Percentiles rank a stretch among this genome's conserved stretches.
These are phyloP conservation scores for Sphaerulina vaccinii DNA, from an alignment of 2,329 filamentous ascomycete genomes.

Conservation along the genomic window DNA sequence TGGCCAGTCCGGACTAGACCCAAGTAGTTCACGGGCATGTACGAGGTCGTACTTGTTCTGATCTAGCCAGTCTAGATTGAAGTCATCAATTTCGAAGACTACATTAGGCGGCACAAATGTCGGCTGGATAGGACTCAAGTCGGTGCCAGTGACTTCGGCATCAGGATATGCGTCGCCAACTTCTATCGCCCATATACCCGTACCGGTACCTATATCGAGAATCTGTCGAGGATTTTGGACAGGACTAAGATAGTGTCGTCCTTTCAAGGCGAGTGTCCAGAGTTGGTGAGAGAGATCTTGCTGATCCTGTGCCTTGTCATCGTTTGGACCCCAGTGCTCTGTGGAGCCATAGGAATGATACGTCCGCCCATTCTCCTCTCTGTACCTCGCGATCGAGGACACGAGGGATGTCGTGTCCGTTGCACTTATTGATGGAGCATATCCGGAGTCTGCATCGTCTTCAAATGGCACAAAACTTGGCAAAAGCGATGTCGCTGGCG, in stretches of 20 bases:
- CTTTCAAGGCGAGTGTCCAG: constrained; percentile 18
- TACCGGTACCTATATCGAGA: constrained; percentile 22
- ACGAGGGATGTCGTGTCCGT: constrained; percentile 22
- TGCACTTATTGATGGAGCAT: constrained; percentile 12
- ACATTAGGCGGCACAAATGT: constrained; percentile 38
- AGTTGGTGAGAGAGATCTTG: constrained; percentile 22
- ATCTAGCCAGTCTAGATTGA: constrained; percentile 39
- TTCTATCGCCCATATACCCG: no score
- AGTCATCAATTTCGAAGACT: constrained; percentile 42
- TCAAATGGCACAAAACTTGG: constrained; percentile 6
- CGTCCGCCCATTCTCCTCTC: constrained; percentile 18
- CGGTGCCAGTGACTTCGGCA: constrained; percentile 44
- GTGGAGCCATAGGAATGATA: constrained; percentile 20
- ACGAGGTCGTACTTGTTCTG: constrained; percentile 40
- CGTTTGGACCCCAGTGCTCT: constrained; percentile 23
- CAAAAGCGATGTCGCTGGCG: constrained; percentile 15
- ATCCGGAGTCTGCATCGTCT: constrained; percentile 17
- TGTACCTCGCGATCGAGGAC: constrained; percentile 18
- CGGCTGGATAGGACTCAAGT: constrained; percentile 40
- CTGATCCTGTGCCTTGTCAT: constrained; percentile 21
- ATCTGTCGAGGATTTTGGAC: constrained; percentile 9
- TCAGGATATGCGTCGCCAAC: constrained; percentile 34
- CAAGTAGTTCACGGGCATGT: constrained; percentile 36
- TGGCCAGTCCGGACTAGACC: constrained; percentile 24
- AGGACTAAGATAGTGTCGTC: constrained; percentile 11